A percentile compares a stretch with the other conserved stretches of the same genome.
phyloP scores from a whole-genome alignment of 2,329 filamentous ascomycete genomes.

The Epichloe typhina region DNA sequence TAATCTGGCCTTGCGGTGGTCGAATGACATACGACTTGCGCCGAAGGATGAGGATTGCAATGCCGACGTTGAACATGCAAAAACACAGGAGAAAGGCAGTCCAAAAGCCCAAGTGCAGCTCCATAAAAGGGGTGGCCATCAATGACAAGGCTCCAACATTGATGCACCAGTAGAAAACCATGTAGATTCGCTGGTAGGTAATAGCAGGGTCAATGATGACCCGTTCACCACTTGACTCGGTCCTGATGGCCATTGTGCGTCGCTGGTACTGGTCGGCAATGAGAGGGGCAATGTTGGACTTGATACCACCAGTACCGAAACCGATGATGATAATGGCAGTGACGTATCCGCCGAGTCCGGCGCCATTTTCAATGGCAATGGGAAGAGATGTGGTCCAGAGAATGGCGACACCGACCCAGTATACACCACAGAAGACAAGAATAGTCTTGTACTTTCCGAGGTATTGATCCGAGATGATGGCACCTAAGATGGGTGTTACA shows the following conservation, averaged over 20 bases:
- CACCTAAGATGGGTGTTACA: constrained; percentile 33
- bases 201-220: constrained; percentile 55
- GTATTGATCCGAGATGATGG: constrained; percentile 43
- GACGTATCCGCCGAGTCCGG: constrained; percentile 37
- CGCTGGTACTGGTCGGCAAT: constrained; percentile 55
- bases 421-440: constrained; percentile 41
- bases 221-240: constrained; percentile 36
- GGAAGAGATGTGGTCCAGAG: constrained; percentile 37
- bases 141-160: constrained; percentile 59
- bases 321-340: constrained; percentile 49
- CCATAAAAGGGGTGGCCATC: constrained; percentile 57
- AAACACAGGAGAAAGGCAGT: constrained; percentile 45
- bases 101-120: constrained; percentile 56
- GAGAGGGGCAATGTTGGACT: constrained; percentile 46
- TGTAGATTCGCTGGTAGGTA: constrained; percentile 57
- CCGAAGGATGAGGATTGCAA: constrained; percentile 34
- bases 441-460: constrained; percentile 51
- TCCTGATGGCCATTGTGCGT: constrained; percentile 34
- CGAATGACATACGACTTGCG: constrained; percentile 37
- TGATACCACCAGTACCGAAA: constrained; percentile 56
- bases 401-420: constrained; percentile 42
- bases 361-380: constrained; percentile 20
- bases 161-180: constrained; percentile 63
- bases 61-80: constrained; percentile 49
- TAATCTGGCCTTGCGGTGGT: constrained; percentile 47